Conservation (phyloP, 2,329 filamentous ascomycete genomes). For the Colletotrichum graminicola region DNA sequence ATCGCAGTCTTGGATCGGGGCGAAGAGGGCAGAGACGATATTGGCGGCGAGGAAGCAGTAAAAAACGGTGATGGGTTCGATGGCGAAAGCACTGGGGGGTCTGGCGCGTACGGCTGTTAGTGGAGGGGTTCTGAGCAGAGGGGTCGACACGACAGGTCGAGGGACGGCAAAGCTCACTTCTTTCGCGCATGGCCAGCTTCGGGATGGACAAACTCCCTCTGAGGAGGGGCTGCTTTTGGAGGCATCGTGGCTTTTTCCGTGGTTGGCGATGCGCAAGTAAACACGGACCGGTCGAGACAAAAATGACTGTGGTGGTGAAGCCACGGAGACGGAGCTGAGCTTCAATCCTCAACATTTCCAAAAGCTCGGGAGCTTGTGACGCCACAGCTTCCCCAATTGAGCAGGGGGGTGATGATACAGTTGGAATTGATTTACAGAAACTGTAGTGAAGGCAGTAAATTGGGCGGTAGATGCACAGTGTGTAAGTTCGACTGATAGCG, state of each 20-base stretch:
- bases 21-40: slow-evolving; percentile 80
- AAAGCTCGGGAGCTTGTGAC: slow-evolving; percentile 39
- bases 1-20: slow-evolving; percentile 97
- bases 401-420: slow-evolving; percentile 23
- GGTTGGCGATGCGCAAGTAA: slow-evolving; percentile 15
- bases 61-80: slow-evolving; percentile 82
- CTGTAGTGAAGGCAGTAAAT: fast-evolving
- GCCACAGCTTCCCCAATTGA: slow-evolving; percentile 41
- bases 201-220: slow-evolving; percentile 61
- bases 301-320: slow-evolving; percentile 29
- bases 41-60: slow-evolving; percentile 83
- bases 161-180: slow-evolving; percentile 54
- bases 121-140: slow-evolving; percentile 30
- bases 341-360: slow-evolving; percentile 40
- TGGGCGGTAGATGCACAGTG: neutral
- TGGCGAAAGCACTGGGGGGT: slow-evolving; percentile 67
- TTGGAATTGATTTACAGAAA: fast-evolving
- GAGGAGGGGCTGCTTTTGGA: slow-evolving; percentile 49
- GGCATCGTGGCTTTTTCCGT: slow-evolving; percentile 53
- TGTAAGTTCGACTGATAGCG: fast-evolving
- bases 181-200: slow-evolving; percentile 64
- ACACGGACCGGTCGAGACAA: slow-evolving; percentile 29
- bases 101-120: slow-evolving; percentile 47
- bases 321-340: slow-evolving; percentile 29
- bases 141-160: too few relatives aligned